These are phyloP conservation scores for Cyberlindnera japonica DNA, from an alignment of 805 yeast species.

Conservation along the genomic window DNA sequence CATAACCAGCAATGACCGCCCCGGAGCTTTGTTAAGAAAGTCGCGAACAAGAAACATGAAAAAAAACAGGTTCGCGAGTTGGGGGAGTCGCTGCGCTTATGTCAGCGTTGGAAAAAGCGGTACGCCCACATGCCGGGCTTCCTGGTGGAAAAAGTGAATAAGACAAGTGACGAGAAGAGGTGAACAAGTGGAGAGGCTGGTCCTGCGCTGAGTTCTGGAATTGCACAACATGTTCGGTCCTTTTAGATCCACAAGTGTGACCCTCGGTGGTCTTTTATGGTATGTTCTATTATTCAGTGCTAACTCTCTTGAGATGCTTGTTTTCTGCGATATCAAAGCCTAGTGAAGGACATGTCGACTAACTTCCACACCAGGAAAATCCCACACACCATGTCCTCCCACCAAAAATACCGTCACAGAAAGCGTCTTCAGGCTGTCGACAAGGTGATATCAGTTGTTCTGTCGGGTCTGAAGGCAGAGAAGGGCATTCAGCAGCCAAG, in stretches of 20 bases:
- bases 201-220: no score
- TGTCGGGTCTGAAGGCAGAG: conserved; percentile 41
- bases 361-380: conserved; percentile 45
- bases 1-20: conserved; percentile 4
- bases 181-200: background rate
- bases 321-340: no score
- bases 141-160: background rate
- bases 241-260: conserved; percentile 54
- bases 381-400: conserved; percentile 73
- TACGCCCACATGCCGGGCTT: no score
- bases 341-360: background rate
- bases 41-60: no score
- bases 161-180: background rate
- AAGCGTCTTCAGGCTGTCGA: conserved; percentile 81
- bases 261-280: conserved; percentile 77
- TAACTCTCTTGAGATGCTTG: no score
- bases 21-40: conserved; percentile 3
- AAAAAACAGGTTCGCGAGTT: no score
- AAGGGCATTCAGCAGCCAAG: conserved; percentile 8
- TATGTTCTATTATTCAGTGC: no score
- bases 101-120: no score
- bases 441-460: conserved; percentile 63
- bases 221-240: conserved; percentile 58
- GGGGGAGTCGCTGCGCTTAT: no score
- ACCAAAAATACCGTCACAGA: conserved; percentile 83